Conservation (phyloP, 345 rosid species). For the Mallotus nudiflorus region DNA sequence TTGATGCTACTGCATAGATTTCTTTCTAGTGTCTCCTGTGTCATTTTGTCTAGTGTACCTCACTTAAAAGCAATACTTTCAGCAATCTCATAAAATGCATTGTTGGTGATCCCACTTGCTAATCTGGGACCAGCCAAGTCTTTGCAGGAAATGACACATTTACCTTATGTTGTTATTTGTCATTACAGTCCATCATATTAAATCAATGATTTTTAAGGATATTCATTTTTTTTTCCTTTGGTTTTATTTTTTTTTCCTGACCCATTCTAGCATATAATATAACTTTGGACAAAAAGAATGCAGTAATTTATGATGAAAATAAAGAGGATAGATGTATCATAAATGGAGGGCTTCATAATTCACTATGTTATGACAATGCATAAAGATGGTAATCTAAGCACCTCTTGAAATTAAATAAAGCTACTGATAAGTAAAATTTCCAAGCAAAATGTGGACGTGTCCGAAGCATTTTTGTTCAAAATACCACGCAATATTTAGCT, state of each 20-base stretch:
- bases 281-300: neutral
- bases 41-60: neutral
- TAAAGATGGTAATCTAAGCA: neutral
- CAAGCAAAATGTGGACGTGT: neutral
- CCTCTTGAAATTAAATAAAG: neutral
- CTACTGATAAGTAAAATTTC: neutral
- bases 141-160: no score
- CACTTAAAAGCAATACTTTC: neutral
- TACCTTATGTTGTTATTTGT: no score
- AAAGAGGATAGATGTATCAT: neutral
- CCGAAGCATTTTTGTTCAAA: neutral
- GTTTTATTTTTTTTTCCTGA: neutral
- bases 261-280: neutral
- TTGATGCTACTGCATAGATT: neutral
- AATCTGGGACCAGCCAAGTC: no score
- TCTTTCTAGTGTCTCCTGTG: neutral
- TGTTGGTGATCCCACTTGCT: neutral
- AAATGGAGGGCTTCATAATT: neutral
- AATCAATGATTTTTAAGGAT: no score
- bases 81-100: neutral
- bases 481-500: neutral
- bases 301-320: neutral
- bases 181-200: no score
- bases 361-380: neutral
- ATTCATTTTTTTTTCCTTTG: no score